These are phyloP conservation scores for Acacia pycnantha DNA, from an alignment of 331 rosid genomes.

Conservation along the genomic window DNA sequence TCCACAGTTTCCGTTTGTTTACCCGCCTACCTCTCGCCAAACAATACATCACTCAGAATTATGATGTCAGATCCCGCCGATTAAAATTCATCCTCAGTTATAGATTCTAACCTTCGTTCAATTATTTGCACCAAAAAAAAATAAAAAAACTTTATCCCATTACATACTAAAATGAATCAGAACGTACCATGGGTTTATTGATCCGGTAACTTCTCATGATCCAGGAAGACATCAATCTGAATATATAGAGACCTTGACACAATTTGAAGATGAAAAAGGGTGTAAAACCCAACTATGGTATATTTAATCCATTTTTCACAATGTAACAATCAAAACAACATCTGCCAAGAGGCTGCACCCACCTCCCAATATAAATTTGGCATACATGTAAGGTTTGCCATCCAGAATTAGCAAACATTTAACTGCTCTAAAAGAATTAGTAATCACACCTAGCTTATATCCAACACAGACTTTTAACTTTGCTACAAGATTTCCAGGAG, in stretches of 20 bases:
- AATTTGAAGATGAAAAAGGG: neutral
- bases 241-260: neutral
- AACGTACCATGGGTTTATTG: neutral
- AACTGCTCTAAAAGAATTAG: conserved; percentile 30
- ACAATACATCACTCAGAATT: neutral
- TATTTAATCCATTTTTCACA: conserved; percentile 11
- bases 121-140: neutral
- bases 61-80: neutral
- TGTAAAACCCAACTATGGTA: conserved; percentile 10
- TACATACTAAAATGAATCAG: neutral
- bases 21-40: neutral
- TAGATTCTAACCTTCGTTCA: neutral
- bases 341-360: neutral
- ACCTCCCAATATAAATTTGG: neutral
- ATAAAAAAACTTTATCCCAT: neutral
- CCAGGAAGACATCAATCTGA: neutral
- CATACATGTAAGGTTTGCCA: conserved; percentile 5
- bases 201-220: neutral
- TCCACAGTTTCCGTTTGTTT: neutral
- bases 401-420: conserved; percentile 26
- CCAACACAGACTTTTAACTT: conserved; percentile 16
- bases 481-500: conserved; percentile 31
- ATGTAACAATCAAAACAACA: neutral
- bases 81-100: neutral
- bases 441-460: conserved; percentile 23